Evolutionary conservation across 352 stramenopile genomes (phyloP).

Genomic region (Phytopythium oedochilum): DNA sequence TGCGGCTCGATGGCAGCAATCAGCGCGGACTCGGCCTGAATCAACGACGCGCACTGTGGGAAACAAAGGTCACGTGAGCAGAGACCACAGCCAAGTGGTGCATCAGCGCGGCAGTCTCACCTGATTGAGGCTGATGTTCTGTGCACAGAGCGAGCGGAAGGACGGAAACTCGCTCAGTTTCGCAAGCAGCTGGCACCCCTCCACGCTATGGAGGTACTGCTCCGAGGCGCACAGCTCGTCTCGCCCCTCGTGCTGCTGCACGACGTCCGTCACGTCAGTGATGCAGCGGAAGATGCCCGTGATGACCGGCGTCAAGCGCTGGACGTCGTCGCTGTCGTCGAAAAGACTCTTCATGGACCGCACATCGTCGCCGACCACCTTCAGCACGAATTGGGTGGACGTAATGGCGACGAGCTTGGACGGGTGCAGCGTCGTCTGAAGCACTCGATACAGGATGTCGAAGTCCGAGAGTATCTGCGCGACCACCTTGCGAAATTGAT

Average conservation of each 20-base stretch:
- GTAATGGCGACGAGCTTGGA: constrained; percentile 55
- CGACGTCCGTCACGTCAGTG: constrained; percentile 30
- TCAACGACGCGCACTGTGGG: constrained; percentile 49
- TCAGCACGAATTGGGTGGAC: constrained; percentile 49
- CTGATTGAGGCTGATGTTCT: constrained; percentile 71
- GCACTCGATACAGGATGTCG: constrained; percentile 57
- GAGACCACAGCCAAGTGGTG: not conserved
- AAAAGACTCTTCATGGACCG: constrained; percentile 43
- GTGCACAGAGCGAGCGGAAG: constrained; percentile 44
- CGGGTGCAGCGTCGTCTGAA: constrained; percentile 66
- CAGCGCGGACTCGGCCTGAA: constrained; percentile 61
- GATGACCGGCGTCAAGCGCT: constrained; percentile 45
- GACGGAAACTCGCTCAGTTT: constrained; percentile 46
- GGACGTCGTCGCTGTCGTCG: constrained; percentile 22
- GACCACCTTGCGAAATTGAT: constrained; percentile 59
- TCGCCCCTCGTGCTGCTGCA: constrained; percentile 35
- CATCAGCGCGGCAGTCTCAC: constrained; percentile 12
- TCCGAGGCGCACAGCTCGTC: constrained; percentile 46
- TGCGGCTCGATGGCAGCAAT: constrained; percentile 47
- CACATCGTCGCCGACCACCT: constrained; percentile 55
- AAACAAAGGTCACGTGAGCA: not conserved
- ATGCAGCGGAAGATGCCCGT: constrained; percentile 54
- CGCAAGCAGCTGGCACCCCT: constrained; percentile 52
- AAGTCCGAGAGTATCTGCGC: constrained; percentile 45
- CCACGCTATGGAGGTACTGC: constrained; percentile 64